Evolutionary conservation across 345 rosid species (phyloP).

Genomic region (Sonneratia caseolaris): DNA sequence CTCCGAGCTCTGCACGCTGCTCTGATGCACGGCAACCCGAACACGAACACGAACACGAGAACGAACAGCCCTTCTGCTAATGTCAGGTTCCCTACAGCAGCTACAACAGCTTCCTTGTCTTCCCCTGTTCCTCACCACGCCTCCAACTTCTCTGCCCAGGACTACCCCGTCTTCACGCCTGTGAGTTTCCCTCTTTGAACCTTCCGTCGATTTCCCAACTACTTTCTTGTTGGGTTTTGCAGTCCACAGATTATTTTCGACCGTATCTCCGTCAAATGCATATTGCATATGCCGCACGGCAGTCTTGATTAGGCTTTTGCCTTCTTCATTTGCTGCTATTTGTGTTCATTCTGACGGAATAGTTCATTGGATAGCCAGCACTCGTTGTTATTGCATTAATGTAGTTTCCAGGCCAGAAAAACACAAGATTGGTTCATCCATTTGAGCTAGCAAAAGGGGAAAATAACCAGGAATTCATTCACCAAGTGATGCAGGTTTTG

Average conservation of each 20-base stretch:
- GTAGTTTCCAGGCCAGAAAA: background rate
- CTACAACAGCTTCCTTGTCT: slow-evolving; percentile 14
- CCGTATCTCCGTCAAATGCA: too few relatives aligned
- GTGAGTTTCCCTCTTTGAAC: slow-evolving; percentile 29
- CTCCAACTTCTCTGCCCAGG: slow-evolving; percentile 62
- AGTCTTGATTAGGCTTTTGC: background rate
- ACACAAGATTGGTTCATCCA: background rate
- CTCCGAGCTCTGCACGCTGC: slow-evolving; percentile 78
- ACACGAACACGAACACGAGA: background rate
- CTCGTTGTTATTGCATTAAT: background rate
- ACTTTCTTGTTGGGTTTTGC: background rate
- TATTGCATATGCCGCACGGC: background rate
- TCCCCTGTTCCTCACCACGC: slow-evolving; percentile 58
- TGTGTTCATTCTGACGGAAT: background rate
- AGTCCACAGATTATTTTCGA: background rate
- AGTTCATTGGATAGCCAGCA: background rate
- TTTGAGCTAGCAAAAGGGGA: background rate
- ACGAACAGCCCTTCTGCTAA: slow-evolving; percentile 36
- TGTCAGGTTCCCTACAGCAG: slow-evolving; percentile 26
- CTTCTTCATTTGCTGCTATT: background rate
- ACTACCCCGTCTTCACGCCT: slow-evolving; percentile 94
- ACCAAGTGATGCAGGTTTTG: background rate
- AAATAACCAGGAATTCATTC: background rate
- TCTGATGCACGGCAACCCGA: slow-evolving; percentile 40
- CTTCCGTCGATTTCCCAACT: background rate